Conservation (phyloP, 306 rosid genomes). For the Arachis hypogaea region DNA sequence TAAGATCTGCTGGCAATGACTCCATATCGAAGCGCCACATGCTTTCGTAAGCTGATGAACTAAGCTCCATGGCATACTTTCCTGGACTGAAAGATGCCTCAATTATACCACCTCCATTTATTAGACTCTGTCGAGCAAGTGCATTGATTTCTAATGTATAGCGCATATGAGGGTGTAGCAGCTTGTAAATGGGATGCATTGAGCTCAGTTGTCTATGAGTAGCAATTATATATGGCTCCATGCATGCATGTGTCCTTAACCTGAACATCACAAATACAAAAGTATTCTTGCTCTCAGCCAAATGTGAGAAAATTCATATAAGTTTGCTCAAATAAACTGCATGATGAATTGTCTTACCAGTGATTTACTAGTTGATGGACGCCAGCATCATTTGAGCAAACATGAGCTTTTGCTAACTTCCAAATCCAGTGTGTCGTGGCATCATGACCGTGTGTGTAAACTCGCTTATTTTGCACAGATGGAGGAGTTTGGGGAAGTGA, state of each 20-base stretch:
- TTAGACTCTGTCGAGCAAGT: slow-evolving; percentile 79
- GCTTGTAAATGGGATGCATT: slow-evolving; percentile 90
- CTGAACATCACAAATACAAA: slow-evolving; percentile 51
- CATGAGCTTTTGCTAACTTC: slow-evolving; percentile 98
- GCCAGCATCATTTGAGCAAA: slow-evolving; percentile 86
- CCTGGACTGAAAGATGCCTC: slow-evolving; percentile 92
- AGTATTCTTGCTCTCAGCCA: slow-evolving; percentile 19
- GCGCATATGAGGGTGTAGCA: slow-evolving; percentile 95
- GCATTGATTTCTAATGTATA: slow-evolving; percentile 93
- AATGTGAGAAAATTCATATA: slow-evolving; percentile 22
- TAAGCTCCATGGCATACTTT: slow-evolving; percentile 82
- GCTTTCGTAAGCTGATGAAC: slow-evolving; percentile 86
- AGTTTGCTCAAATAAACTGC: background rate
- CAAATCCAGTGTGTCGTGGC: slow-evolving; percentile 89
- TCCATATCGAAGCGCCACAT: slow-evolving; percentile 93
- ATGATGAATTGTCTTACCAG: slow-evolving; percentile 57
- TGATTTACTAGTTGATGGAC: slow-evolving; percentile 95
- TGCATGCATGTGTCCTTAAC: slow-evolving; percentile 95
- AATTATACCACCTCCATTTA: slow-evolving; percentile 92
- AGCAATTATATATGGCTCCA: slow-evolving; percentile 94
- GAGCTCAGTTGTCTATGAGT: slow-evolving; percentile 89
- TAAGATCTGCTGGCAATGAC: slow-evolving; percentile 88
- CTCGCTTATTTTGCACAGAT: slow-evolving; percentile 53
- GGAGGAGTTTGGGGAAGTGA: slow-evolving; percentile 70
- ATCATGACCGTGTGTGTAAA: slow-evolving; percentile 80